Evolutionary conservation across 352 stramenopile genomes (phyloP), one percentile per base, ranked within the genome.

Genomic region (Phytophthora rubi): DNA sequence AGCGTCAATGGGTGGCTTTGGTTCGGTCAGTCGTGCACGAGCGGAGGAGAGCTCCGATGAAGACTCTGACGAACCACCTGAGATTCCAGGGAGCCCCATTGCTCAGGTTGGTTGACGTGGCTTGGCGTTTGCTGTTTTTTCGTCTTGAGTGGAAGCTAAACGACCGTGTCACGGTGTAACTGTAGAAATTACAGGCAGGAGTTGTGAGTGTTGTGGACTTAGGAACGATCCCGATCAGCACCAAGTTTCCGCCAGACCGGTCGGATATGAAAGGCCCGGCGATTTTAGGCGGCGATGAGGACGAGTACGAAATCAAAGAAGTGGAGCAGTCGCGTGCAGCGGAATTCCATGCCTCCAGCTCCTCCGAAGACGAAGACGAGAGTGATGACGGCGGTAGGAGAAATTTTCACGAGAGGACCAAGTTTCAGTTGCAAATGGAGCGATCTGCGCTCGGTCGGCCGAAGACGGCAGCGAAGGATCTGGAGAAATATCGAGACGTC

Each of bases 31-130:
- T 49, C 42, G 30, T 56, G 48, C 15, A 12, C 7, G 55, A 30
- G 62, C 35, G 35, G 35, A 62, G 0, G 37, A 72, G 21, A 66
- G 65, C 10, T 78, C 58, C 21, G 71, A 62, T 10, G 68, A 65
- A 1, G 73, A 76, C 54, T 75, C 76, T 30, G 73, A 83, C 7
- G 83, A 91, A 52, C 86, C 86, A 5, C 86, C 86, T 0, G 86
- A 93, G 65, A 93, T 93, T 18, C 86, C 86, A 4, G 86, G 83
- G 26, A 91, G 81, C 59, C 83, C 83, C 2, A 72, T 91, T 28
- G 68, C 74, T 16, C 67, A 83, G 57, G 67, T 84, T 45, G 10
- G 49, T 49, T 30, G 1, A 9, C 3, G 28, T 35, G 12, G 6
- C 4, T 52, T 44, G 18, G 13, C 8, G 15, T 18, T 5, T 39